Evolutionary conservation across 768 basidiomycete species (phyloP), one percentile per base, ranked within the genome.

Genomic region (Nevesoporus exiguus): DNA sequence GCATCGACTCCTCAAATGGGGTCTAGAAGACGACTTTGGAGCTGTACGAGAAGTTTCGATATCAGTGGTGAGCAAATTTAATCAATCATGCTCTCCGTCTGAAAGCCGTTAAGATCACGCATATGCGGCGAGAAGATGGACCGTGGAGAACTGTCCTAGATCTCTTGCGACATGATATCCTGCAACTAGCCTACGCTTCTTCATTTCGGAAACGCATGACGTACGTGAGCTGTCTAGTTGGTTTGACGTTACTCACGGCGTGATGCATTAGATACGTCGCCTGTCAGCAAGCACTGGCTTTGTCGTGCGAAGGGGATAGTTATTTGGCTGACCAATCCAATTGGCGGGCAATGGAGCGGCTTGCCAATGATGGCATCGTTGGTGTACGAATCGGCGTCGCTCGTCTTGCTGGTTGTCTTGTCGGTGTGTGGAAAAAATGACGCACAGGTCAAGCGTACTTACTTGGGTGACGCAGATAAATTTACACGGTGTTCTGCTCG

Each of bases 351-450:
- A 69, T 95, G 19, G 69, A 75, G 25, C 62, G 66, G 41, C 76
- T 95, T 39, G 80, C 81, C 5, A 65, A 74, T 30, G 95, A 98
- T 64, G 63, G 66, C 33, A 84, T 96, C 13, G 77, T 89, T 47
- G 93, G 92, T 56, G 93, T 97, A 31, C 80, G 93, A 43, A 92
- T 97, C 52, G 88, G 84, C 7, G 78, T 93, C 3, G 86, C 94
- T n/a, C 80, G 93, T 46, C 78, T 92, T 43, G 71, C 85, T 39
- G 82, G 82, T 46, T 61, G 70, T 45, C 66, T 84, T 27, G 76
- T 73, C 59, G 78, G 88, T 88, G 70, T 66, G 82, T 74, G 49
- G 47, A 19, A n/a, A n/a, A n/a, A n/a, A n/a, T n/a, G n/a, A 29
- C 24, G 21, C 48, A 44, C 3, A 36, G 40, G 33, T 45, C 42